Evolutionary conservation across 768 basidiomycete genomes (phyloP).

Genomic region (Psilocybe azurescens): DNA sequence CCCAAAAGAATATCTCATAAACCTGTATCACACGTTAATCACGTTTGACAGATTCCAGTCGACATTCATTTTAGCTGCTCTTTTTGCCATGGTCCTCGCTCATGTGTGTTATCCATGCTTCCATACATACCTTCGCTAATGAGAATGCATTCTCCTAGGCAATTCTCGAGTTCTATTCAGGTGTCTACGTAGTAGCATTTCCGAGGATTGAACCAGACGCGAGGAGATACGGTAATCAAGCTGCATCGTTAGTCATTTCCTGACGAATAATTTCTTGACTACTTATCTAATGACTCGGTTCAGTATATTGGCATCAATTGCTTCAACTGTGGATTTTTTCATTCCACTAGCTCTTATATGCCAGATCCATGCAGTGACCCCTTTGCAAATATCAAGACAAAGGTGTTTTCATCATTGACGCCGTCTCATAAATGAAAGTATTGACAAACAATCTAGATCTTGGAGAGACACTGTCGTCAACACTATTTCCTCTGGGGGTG

Average conservation of each 20-base stretch:
- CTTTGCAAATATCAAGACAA: constrained; percentile 17
- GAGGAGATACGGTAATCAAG: constrained; percentile 20
- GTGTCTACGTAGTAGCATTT: constrained; percentile 24
- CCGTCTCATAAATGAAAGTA: not conserved
- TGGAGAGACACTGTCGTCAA: constrained; percentile 24
- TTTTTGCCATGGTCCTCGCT: constrained; percentile 22
- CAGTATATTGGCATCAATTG: constrained; percentile 20
- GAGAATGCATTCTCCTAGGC: constrained; percentile 11
- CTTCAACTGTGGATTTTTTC: constrained; percentile 22
- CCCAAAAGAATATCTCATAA: too few species aligned
- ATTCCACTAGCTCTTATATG: constrained; percentile 24
- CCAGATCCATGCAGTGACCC: constrained; percentile 23
- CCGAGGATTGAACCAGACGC: constrained; percentile 17
- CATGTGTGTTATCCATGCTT: constrained; percentile 15
- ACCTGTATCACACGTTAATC: not conserved
- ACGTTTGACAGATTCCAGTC: constrained; percentile 20
- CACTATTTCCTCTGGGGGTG: constrained; percentile 27
- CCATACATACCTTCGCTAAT: not conserved
- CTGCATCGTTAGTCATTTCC: constrained; percentile 18
- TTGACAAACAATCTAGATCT: constrained; percentile 9
- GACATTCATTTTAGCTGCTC: constrained; percentile 12
- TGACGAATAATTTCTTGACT: not conserved
- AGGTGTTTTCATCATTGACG: constrained; percentile 6
- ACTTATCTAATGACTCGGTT: not conserved
- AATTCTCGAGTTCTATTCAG: constrained; percentile 27